A percentile compares a stretch with the other conserved stretches of the same genome.
Evolutionary conservation across 257 asterid species (phyloP).

Genomic region (Solanum arcanum): DNA sequence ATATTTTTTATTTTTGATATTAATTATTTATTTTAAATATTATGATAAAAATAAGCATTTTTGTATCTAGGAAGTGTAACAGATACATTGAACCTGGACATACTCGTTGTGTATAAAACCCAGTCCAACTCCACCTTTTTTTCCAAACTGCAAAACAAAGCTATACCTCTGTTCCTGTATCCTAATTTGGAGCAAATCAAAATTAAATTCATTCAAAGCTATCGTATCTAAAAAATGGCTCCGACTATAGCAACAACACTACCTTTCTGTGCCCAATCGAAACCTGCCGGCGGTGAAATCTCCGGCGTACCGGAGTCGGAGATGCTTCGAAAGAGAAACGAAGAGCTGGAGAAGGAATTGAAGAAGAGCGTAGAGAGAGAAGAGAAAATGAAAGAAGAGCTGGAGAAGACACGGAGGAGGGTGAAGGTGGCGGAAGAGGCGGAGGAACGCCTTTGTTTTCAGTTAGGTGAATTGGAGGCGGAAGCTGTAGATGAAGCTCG

Average conservation of each 20-base stretch:
- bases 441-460: neutral
- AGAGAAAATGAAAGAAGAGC: conserved; percentile 38
- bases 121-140: neutral
- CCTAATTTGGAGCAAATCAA: neutral
- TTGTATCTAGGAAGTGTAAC: neutral
- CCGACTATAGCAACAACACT: conserved; percentile 18
- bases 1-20: too few relatives aligned
- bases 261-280: neutral
- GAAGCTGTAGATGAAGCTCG: conserved; percentile 65
- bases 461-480: conserved; percentile 34
- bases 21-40: too few relatives aligned
- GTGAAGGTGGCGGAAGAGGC: conserved; percentile 75
- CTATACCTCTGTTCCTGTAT: neutral
- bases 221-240: conserved; percentile 21
- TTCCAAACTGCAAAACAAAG: neutral
- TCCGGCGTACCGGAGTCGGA: neutral
- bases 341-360: conserved; percentile 57
- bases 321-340: conserved; percentile 46
- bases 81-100: conserved; percentile 73
- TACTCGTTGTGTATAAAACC: conserved; percentile 17
- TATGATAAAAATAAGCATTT: neutral
- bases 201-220: neutral
- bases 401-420: conserved; percentile 27
- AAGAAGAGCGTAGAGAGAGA: conserved; percentile 44
- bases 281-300: neutral